Conservation (phyloP, 2,329 filamentous ascomycete genomes). For the Cladosporium sp. region DNA sequence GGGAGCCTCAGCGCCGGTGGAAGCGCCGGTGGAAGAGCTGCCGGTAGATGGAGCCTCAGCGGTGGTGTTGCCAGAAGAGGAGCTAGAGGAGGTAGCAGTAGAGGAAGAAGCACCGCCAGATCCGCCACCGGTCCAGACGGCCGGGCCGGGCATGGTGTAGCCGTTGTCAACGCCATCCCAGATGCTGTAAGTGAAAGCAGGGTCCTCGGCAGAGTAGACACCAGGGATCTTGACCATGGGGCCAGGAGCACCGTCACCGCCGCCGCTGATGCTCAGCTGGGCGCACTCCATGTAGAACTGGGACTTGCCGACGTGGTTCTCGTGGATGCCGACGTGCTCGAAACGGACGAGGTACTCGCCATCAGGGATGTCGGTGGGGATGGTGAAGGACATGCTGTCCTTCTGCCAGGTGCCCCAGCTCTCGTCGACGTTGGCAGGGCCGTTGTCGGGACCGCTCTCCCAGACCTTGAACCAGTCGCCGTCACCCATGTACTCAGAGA, state of each 20-base stretch:
- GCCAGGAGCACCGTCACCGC: conserved; percentile 16
- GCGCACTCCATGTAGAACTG: conserved; percentile 20
- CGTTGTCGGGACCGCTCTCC: conserved; percentile 13
- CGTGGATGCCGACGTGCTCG: conserved; percentile 20
- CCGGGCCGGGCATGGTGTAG: conserved; percentile 18
- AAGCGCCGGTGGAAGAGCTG: not conserved
- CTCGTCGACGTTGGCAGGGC: conserved; percentile 12
- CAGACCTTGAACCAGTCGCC: conserved; percentile 22
- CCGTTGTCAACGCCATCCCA: conserved; percentile 15
- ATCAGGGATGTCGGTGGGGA: conserved; percentile 13
- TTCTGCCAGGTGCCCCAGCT: conserved; percentile 16
- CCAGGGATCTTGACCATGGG: conserved; percentile 20
- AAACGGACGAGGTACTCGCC: conserved; percentile 19
- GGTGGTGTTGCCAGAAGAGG: not conserved
- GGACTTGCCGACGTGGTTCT: conserved; percentile 17
- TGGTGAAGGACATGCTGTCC: conserved; percentile 17
- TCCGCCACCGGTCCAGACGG: conserved; percentile 14
- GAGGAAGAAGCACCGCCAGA: conserved; percentile 12
- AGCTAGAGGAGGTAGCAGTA: not conserved
- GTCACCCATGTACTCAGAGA: conserved; percentile 16
- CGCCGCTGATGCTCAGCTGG: conserved; percentile 19
- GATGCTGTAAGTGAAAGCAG: conserved; percentile 20
- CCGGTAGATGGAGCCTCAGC: not conserved
- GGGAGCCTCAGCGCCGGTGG: not conserved
- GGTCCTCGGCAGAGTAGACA: conserved; percentile 20